Evolutionary conservation across 805 yeast species (phyloP), one percentile per base, ranked within the genome.

Genomic region (Priceomyces fermenticarens): DNA sequence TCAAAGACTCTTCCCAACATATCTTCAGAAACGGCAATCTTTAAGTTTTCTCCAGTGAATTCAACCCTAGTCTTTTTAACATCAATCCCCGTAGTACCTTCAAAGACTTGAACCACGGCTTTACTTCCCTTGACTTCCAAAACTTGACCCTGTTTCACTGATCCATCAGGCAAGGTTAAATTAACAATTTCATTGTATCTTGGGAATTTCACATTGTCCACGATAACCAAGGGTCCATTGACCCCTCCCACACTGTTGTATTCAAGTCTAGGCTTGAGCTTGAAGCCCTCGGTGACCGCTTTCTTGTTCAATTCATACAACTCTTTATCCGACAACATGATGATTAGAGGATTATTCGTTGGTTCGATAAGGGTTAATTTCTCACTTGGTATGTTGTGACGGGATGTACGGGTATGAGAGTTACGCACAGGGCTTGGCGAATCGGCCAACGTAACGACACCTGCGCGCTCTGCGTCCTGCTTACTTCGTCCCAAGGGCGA

Each of bases 41-140:
- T 87, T 75, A 93, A 77, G 67, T 81, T 87, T 64, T 91, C 83
- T 47, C 99, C 99, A 31, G 99, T 90, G 72, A 93, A 91, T 69
- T 95, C 98, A 46, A 95, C 96, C 44, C 89, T 79, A 38, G 99
- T 93, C 73, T 90, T 93, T 73, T 93, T 90, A 48, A 93, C 98
- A 74, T 93, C 99, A 55, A 93, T 88, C 59, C 99, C 99, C 4
- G 97, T 85, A 39, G 99, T 93, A 60, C 99, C 99, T 73, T 93
- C 98, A 62, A 93, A 93, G 38, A 93, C 99, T 77, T 93, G 99
- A 39, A 93, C 99, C 65, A 93, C 81, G 41, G 99, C 99, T 63
- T 93, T 85, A 57, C 86, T 81, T 48, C 99, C 99, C 70, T 95
- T 85, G 44, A 95, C 98, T 72, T 93, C 99, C 60, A 93, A 78